A percentile compares a stretch with the other conserved stretches of the same genome.
These are phyloP conservation scores for Geotrichum bryndzae DNA, from an alignment of 1,139 yeast species.

Conservation along the genomic window DNA sequence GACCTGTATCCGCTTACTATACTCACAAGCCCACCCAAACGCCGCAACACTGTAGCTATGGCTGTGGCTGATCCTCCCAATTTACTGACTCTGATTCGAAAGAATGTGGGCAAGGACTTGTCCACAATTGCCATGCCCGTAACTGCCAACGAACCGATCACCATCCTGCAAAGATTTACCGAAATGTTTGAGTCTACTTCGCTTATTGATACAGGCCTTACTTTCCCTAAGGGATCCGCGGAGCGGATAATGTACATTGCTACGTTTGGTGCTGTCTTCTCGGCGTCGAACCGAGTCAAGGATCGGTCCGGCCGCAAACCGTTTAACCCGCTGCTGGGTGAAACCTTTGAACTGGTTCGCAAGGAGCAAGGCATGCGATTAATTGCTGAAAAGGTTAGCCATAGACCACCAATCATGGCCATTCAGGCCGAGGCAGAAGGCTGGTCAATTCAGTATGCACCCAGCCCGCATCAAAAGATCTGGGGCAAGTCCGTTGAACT, in stretches of 20 bases:
- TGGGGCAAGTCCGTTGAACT: conserved; percentile 94
- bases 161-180: conserved; percentile 70
- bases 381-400: conserved; percentile 72
- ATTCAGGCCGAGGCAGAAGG: conserved; percentile 61
- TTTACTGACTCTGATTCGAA: conserved; percentile 67
- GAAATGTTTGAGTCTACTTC: conserved; percentile 75
- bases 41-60: conserved; percentile 57
- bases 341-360: conserved; percentile 76
- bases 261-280: conserved; percentile 70
- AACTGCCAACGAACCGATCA: conserved; percentile 83
- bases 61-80: conserved; percentile 74
- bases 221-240: conserved; percentile 41
- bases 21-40: conserved; percentile 37
- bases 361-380: conserved; percentile 68
- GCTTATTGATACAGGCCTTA: conserved; percentile 57
- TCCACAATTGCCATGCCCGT: conserved; percentile 91
- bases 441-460: conserved; percentile 74
- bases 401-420: conserved; percentile 79
- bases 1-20: conserved; percentile 60
- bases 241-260: conserved; percentile 65
- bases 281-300: conserved; percentile 66
- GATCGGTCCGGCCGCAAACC: conserved; percentile 80
- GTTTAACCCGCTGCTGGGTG: conserved; percentile 85
- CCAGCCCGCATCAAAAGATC: conserved; percentile 80
- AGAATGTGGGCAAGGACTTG: conserved; percentile 88